A percentile compares a stretch with the other conserved stretches of the same genome.
Conservation (phyloP, 176 grass and related monocot genomes). For the Avena eriantha region DNA sequence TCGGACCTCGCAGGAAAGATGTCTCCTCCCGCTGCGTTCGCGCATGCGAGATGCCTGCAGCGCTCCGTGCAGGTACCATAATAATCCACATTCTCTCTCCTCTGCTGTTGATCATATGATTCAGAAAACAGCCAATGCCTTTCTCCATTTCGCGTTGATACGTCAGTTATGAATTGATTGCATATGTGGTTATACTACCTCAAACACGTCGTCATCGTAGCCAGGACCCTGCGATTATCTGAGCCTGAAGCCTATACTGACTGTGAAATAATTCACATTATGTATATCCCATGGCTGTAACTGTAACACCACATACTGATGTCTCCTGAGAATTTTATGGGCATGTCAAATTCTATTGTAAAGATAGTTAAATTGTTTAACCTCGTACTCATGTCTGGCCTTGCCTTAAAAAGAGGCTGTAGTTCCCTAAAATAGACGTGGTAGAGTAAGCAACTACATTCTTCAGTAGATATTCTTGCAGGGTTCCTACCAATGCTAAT, state of each 20-base stretch:
- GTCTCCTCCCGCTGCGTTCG: neutral
- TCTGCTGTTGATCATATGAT: neutral
- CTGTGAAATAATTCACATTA: neutral
- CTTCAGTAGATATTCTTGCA: neutral
- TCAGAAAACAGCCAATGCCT: neutral
- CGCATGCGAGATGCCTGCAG: neutral
- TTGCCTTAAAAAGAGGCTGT: neutral
- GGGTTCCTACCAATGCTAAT: too few species aligned
- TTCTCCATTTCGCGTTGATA: neutral
- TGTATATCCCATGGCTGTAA: neutral
- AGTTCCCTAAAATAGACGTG: neutral
- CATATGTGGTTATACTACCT: neutral
- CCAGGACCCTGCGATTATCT: neutral
- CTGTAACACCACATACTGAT: neutral
- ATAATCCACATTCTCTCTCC: neutral
- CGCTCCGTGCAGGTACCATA: neutral
- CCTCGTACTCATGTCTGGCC: neutral
- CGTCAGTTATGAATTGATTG: neutral
- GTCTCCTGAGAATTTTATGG: neutral
- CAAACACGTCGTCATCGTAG: neutral
- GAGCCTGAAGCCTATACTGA: neutral
- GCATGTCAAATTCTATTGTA: neutral
- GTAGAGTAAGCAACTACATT: neutral
- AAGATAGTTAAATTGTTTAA: neutral
- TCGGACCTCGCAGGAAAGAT: conserved; percentile 6